Evolutionary conservation across 768 basidiomycete species (phyloP), one percentile per base, ranked within the genome.

Genomic region (Mycena albidolilacea): DNA sequence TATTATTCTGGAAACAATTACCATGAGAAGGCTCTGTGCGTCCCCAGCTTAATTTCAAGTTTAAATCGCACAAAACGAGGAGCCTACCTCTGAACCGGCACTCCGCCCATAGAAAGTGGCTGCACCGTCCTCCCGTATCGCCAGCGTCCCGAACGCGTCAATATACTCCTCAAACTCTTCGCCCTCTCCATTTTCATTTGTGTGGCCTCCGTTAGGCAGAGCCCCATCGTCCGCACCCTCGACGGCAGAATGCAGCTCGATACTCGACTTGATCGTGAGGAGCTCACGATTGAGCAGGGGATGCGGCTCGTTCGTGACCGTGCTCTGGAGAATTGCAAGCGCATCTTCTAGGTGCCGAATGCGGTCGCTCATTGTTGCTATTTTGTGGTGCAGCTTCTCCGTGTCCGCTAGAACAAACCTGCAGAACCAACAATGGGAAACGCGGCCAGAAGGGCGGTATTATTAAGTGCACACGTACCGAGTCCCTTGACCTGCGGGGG

Each of bases 351-450:
- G 88, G 67, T 88, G 90, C 37, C 92, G 89, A 61, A 93, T 92
- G 30, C 92, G 89, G 78, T 92, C 89, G 67, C 89, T 90, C 91
- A 93, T 93, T 48, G 84, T 82, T 0, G 88, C 82, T 58, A 93
- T 93, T 79, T 92, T 93, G 54, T 87, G 82, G 77, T 93, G 92
- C 58, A 93, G 82, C 68, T 89, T 89, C 70, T 92, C 92, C 0
- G 92, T 93, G 69, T 92, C 91, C 3, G 92, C 92, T 23, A 93
- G 86, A 37, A 93, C 92, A 75, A 93, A 93, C 48, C 92, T 92
- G 55, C 5, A 64, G 39, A 55, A 0, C 0, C 10, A n/a, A 30
- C 30, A 57, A 46, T 30, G 71, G 54, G 66, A 30, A 75, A 23
- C 64, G 64, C 44, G 37, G 43, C 15, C 23, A 55, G 62, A 37